These are phyloP conservation scores for Recurvomyces mirabilis DNA, from an alignment of 495 filamentous ascomycete species.

Conservation along the genomic window DNA sequence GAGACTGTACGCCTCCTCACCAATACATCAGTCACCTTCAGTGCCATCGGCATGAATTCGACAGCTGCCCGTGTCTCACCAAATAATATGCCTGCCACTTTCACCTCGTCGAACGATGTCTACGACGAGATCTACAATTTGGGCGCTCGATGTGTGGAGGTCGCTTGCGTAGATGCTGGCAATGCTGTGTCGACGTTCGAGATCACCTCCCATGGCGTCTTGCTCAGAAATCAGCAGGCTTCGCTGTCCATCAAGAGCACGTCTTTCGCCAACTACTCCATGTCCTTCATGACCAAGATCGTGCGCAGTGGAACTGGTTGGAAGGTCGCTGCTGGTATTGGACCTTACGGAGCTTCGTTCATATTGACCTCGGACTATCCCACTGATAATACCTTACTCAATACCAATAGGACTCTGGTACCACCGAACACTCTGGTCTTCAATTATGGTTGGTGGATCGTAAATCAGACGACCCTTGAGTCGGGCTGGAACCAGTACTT, in stretches of 20 bases:
- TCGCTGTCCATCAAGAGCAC: constrained; percentile 4
- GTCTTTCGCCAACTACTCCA: constrained; percentile 9
- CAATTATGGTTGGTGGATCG: constrained; percentile 1
- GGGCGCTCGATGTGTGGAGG: constrained; percentile 10
- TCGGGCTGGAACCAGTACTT: constrained; percentile 1
- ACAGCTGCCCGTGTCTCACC: background rate
- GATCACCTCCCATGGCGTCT: constrained; percentile 6
- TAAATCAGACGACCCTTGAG: constrained; percentile 13
- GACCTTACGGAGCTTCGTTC: constrained; percentile 9
- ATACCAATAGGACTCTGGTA: constrained; percentile 15
- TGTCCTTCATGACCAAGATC: constrained; percentile 18
- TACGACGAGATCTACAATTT: constrained; percentile 15
- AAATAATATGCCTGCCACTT: constrained; percentile 2
- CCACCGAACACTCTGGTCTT: constrained; percentile 18
- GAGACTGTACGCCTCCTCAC: constrained; percentile 19
- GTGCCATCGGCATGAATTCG: constrained; percentile 3
- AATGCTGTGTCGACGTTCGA: constrained; percentile 8
- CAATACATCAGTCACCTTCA: constrained; percentile 7
- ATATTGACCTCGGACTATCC: constrained; percentile 11
- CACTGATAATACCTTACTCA: constrained; percentile 10
- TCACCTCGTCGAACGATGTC: constrained; percentile 6
- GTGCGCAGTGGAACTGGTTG: constrained; percentile 13
- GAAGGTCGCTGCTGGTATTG: constrained; percentile 5
- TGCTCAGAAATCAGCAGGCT: constrained; percentile 6
- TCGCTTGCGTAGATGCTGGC: constrained; percentile 16